Evolutionary conservation across 352 stramenopile species (phyloP).

Genomic region (Aphanomyces euteiches): DNA sequence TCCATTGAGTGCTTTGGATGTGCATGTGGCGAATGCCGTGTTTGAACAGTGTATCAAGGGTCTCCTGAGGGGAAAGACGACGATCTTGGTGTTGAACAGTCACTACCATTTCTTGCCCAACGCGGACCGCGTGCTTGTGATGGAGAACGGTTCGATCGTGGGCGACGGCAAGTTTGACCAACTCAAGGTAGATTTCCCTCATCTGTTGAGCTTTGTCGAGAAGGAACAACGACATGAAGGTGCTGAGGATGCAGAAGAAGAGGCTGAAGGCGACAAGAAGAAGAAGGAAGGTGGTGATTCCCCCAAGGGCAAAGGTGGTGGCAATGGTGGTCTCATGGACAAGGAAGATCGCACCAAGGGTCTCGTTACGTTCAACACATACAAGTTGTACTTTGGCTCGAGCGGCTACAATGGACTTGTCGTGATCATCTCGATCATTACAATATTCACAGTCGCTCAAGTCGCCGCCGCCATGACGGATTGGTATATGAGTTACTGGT

Average conservation of each 20-base stretch:
- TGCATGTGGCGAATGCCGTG: conserved; percentile 44
- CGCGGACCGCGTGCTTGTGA: conserved; percentile 42
- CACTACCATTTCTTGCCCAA: conserved; percentile 47
- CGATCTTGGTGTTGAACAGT: conserved; percentile 42
- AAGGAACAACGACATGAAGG: conserved; percentile 12
- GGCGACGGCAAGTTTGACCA: conserved; percentile 36
- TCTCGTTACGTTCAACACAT: conserved; percentile 8
- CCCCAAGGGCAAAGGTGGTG: neutral
- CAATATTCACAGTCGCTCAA: conserved; percentile 12
- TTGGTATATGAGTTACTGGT: conserved; percentile 28
- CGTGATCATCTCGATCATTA: conserved; percentile 9
- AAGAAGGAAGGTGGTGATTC: conserved; percentile 10
- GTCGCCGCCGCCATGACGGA: conserved; percentile 11
- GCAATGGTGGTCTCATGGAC: conserved; percentile 11
- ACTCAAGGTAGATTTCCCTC: conserved; percentile 36
- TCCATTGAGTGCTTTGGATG: conserved; percentile 57
- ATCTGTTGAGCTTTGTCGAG: conserved; percentile 32
- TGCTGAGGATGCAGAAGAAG: conserved; percentile 5
- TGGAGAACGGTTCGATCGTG: conserved; percentile 41
- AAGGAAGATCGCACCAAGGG: conserved; percentile 25
- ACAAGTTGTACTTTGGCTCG: conserved; percentile 27
- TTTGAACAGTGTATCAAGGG: conserved; percentile 40
- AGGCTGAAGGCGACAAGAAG: neutral
- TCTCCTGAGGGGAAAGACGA: conserved; percentile 39
- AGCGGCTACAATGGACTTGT: conserved; percentile 14